Evolutionary conservation across 768 basidiomycete species (phyloP), one percentile per base, ranked within the genome.

Genomic region (Auricularia heimuer): DNA sequence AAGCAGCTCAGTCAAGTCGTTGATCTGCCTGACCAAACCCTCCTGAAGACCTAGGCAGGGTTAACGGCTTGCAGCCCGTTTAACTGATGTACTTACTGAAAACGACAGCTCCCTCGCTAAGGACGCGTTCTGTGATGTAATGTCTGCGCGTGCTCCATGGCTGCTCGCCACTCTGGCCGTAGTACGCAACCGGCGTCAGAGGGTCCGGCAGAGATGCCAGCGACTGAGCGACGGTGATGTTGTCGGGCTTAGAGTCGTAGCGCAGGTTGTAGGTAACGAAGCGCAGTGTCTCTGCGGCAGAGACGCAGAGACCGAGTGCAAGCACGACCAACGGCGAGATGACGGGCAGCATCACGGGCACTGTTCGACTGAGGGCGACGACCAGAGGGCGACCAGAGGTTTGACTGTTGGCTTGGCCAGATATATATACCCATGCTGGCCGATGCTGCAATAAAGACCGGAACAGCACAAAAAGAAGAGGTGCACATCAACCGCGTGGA

Each of bases 141-240:
- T 83, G 71, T 37, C 84, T 74, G 12, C 83, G 70, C 8, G 75
- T 75, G 64, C 83, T 84, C 84, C 84, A 85, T 2, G 83, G 83
- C 67, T 79, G 77, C 69, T 85, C 84, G 2, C 75, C 77, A 0
- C 66, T 73, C 44, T 73, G 64, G 16, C 67, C 66, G 67, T 75
- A 82, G 35, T 65, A 64, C 39, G 73, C 70, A 11, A 65, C 65
- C 21, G 47, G 47, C 29, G 67, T 63, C 7, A 80, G 73, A 2
- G 82, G 81, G 69, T 83, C 78, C 3, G 75, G 73, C 12, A 84
- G 76, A 2, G 71, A 64, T 2, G 75, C 73, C 18, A 85, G 70
- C 2, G 82, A 77, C 66, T 81, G 72, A 65, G 76, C 73, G n/a
- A 84, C 79, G 11, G 80, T 76, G 44, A 82, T 80, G 62, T 72